Base-by-base conservation (phyloP, 495 filamentous ascomycete species). In the Clavariopsis aquatica region DNA sequence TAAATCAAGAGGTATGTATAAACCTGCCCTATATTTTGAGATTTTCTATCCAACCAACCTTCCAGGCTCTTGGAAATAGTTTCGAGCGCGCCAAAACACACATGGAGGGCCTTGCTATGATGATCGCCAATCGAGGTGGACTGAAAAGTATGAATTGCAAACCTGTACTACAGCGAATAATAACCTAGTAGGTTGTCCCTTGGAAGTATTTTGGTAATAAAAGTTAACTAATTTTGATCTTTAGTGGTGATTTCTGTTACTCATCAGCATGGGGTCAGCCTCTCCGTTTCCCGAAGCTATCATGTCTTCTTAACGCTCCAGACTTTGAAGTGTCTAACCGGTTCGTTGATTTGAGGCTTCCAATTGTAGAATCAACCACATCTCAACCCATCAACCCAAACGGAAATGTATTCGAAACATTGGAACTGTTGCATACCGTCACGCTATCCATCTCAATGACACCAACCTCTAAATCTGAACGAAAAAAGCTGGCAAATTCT, bases 1-100 rank as follows among this genome's bases (percentile, higher is more conserved):
- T 59, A 3, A 59, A 59, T 36, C 56, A 59, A 34, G 56, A 47
- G 43, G 56, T 49, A 41, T 6, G 54, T 20, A 19, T n/a, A 22
- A 3, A 28, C 54, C 17, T 15, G 7, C 12, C 12, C 5, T 9
- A 36, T 54, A 26, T 12, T 15, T 22, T 45, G 45, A 1, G 15
- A 24, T 15, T 9, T 43, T 1, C 3, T 3, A 22, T 24, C 36
- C 23, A 22, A 43, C 38, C 6, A 15, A 12, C 27, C 20, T 38
- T 45, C 27, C 15, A 57, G 29, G 19, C 29, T 22, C 45, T 59
- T 38, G 12, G 12, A 34, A 29, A 29, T 13, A 38, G 22, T 7
- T 34, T 59, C 19, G 6, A 19, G 4, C 20, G 19, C 12, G 56
- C 41, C 23, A 49, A n/a, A 19, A 31, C 49, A 12, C 56, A 59